Evolutionary conservation across 140 eudicot species (phyloP).

Genomic region (Artemisia princeps): DNA sequence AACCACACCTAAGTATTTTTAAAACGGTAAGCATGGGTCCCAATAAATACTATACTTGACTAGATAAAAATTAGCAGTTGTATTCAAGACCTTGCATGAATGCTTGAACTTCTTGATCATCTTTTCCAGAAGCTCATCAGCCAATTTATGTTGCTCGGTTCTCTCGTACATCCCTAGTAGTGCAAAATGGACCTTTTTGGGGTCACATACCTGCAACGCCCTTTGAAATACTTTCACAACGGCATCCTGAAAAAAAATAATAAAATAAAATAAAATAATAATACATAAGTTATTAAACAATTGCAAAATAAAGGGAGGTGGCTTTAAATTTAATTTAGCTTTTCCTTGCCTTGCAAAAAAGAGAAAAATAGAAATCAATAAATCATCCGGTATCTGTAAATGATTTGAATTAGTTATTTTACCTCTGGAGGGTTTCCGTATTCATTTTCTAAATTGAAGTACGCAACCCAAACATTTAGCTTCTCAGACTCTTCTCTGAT

Average conservation of each 20-base stretch:
- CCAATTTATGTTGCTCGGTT: slow-evolving; percentile 61
- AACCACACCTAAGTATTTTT: slow-evolving; percentile 57
- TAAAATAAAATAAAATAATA: no score
- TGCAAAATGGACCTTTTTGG: slow-evolving; percentile 73
- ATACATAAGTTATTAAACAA: neutral
- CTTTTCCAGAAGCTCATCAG: slow-evolving; percentile 64
- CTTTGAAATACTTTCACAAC: slow-evolving; percentile 63
- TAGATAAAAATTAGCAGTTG: neutral
- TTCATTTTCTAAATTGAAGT: slow-evolving; percentile 77
- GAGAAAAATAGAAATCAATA: no score
- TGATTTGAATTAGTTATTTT: neutral
- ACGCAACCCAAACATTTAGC: slow-evolving; percentile 84
- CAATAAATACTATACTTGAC: neutral
- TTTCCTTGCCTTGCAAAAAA: no score
- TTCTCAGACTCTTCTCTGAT: slow-evolving; percentile 77
- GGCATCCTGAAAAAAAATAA: slow-evolving; percentile 55
- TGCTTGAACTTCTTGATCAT: slow-evolving; percentile 72
- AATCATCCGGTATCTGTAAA: neutral
- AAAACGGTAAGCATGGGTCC: slow-evolving; percentile 3
- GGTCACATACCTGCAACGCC: slow-evolving; percentile 80
- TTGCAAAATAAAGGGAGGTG: neutral
- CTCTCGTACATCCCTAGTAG: slow-evolving; percentile 72
- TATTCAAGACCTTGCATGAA: slow-evolving; percentile 52
- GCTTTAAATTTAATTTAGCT: no score
- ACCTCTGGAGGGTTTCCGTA: slow-evolving; percentile 87